Evolutionary conservation across 2,329 filamentous ascomycete genomes (phyloP), one percentile per base, ranked within the genome.

Genomic region (Stromatinia cepivora): DNA sequence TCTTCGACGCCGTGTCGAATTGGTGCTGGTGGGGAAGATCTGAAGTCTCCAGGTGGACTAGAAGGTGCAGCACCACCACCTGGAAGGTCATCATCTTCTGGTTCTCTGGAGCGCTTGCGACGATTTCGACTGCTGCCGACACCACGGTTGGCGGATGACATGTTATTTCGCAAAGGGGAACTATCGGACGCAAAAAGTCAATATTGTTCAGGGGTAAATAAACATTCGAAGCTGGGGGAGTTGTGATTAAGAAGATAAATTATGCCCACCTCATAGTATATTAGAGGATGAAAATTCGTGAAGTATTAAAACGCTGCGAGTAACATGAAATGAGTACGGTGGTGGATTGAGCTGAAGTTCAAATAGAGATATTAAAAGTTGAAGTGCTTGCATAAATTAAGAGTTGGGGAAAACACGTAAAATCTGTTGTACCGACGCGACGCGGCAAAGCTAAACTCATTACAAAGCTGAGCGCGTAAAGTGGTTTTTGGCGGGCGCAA

Each of bases 141-240:
- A 66, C 92, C 92, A 75, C 92, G 88, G 81, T 97, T 97, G 76
- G 90, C 93, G 73, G 93, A 94, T 71, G 90, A 88, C 84, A 92
- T 90, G 81, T 89, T 93, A 75, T 89, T 86, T 80, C 90, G 89
- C 71, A 96, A 85, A 79, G 94, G 93, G 79, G 93, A 96, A 84
- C 92, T 96, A 78, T 66, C 20, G 22, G 52, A 57, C 76, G 76
- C 75, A 77, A 78, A 75, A 66, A 78, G 75, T 59, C 15, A 52
- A 39, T 31, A 39, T 56, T 17, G 15, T 64, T 62, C 59, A 57
- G 50, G 17, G 34, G 63, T 69, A 62, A 59, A 58, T 13, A 39
- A 67, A 56, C 69, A 69, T 66, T 42, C 20, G 11, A n/a, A 25
- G 59, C 11, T 67, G 56, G 20, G 31, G 15, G 4, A 54, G 8